Conservation (phyloP, 306 rosid genomes). For the Quercus wislizeni region DNA sequence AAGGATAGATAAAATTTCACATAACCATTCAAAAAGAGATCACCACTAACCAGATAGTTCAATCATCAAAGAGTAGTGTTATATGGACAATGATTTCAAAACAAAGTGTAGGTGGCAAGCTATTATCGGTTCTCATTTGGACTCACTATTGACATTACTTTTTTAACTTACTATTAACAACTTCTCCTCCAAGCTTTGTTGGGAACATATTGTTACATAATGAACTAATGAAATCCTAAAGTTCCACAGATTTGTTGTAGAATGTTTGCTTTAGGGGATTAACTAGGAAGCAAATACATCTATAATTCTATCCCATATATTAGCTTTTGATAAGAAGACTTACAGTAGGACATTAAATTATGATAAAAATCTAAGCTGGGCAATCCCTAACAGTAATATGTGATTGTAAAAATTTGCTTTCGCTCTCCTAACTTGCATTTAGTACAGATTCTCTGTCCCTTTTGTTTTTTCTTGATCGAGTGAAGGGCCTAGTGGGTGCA, state of each 20-base stretch:
- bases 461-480: background rate
- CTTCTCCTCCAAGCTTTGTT: no score
- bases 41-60: no score
- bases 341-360: background rate
- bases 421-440: background rate
- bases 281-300: background rate
- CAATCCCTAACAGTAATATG: background rate
- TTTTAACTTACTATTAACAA: no score
- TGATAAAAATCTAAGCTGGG: background rate
- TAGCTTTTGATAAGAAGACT: background rate
- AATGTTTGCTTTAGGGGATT: background rate
- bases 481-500: conserved; percentile 69
- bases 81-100: no score
- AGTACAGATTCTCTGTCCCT: background rate
- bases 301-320: background rate
- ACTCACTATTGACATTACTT: no score
- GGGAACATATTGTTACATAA: no score
- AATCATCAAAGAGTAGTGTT: no score
- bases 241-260: background rate
- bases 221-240: background rate
- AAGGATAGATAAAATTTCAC: no score
- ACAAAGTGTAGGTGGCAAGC: no score
- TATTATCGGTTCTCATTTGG: no score
- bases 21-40: no score
- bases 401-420: background rate